Base-by-base conservation (phyloP, 805 yeast species). In the Schizosaccharomyces osmophilus region DNA sequence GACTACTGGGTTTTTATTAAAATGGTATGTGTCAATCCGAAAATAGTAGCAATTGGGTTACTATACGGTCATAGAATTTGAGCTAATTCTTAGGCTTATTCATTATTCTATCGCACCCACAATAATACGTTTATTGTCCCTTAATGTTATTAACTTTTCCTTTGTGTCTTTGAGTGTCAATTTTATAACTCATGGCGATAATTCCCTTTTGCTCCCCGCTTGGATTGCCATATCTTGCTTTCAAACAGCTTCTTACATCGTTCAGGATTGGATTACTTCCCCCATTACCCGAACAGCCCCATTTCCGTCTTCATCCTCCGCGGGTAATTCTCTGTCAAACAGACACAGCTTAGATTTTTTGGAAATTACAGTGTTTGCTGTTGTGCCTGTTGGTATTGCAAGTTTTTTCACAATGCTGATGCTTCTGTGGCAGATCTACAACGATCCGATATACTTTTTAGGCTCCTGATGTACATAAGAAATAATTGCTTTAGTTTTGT, bases 321-420 rank as follows among this genome's bases (percentile, higher is more conserved):
- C 59, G 0, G 26, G 22, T 13, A 9, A 8, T 19, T 36, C 43
- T 36, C 17, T n/a, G 5, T 17, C 22, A 5, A 17, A 32, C 13
- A 22, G 57, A 51, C 57, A 51, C 39, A 51, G 24, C 11, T 64
- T 89, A 63, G 95, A 90, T 69, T 76, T 89, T 62, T 87, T 63
- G 29, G 66, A 63, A 36, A 85, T 93, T 60, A 87, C 85, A 0
- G 97, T 90, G 1, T 90, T 87, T 73, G 97, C 97, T 1, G 98
- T 90, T 51, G 96, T 90, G n/a, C 98, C 98, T 0, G 87, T 90
- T 19, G 97, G 98, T 0, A 68, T 90, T 63, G 97, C 97, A 4
- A 86, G 96, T 66, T 90, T 93, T 68, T 72, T 89, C 29, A 88
- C 97, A 2, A 87, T 89, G 95, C 75, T 88, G 11, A 22, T 57